Percentiles rank a stretch among this genome's conserved stretches.
Evolutionary conservation across 768 basidiomycete genomes (phyloP).

Genomic region (Auriscalpium orientale): DNA sequence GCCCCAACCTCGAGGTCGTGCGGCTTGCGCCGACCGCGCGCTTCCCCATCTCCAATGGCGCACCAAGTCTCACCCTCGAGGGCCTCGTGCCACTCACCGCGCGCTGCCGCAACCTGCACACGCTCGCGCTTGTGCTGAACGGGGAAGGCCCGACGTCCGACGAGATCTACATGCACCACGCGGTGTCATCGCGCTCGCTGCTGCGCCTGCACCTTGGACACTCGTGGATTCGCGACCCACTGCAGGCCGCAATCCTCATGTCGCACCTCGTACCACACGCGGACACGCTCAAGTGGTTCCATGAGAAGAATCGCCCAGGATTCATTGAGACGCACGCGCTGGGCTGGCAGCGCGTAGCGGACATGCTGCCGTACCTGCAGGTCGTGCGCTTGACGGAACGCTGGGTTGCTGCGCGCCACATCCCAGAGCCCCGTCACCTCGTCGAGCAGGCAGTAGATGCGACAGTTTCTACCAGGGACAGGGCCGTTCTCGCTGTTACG

Average conservation of each 20-base stretch:
- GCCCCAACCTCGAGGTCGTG: slow-evolving; percentile 63
- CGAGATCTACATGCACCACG: slow-evolving; percentile 37
- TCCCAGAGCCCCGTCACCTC: slow-evolving; percentile 20
- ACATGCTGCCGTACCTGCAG: slow-evolving; percentile 69
- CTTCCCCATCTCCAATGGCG: slow-evolving; percentile 44
- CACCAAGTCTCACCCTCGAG: slow-evolving; percentile 55
- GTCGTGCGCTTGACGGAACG: slow-evolving; percentile 56
- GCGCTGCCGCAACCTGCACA: slow-evolving; percentile 54
- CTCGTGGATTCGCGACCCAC: slow-evolving; percentile 63
- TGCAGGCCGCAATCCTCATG: slow-evolving; percentile 62
- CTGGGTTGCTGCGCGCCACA: slow-evolving; percentile 25
- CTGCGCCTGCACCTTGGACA: slow-evolving; percentile 70
- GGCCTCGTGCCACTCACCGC: slow-evolving; percentile 51
- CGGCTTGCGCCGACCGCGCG: slow-evolving; percentile 61
- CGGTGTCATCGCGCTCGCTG: slow-evolving; percentile 56
- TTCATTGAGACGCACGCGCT: slow-evolving; percentile 59
- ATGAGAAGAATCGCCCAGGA: slow-evolving; percentile 67
- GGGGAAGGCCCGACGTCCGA: slow-evolving; percentile 38
- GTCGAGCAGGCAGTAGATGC: slow-evolving; percentile 47
- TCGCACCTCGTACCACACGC: slow-evolving; percentile 72
- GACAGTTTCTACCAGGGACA: slow-evolving; percentile 33
- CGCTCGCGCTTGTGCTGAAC: slow-evolving; percentile 58
- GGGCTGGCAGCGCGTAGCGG: slow-evolving; percentile 61
- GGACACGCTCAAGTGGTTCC: slow-evolving; percentile 68
- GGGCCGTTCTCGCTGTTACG: slow-evolving; percentile 35